Base-by-base conservation (phyloP, 2,329 filamentous ascomycete genomes). In the Diaporthe sp. region DNA sequence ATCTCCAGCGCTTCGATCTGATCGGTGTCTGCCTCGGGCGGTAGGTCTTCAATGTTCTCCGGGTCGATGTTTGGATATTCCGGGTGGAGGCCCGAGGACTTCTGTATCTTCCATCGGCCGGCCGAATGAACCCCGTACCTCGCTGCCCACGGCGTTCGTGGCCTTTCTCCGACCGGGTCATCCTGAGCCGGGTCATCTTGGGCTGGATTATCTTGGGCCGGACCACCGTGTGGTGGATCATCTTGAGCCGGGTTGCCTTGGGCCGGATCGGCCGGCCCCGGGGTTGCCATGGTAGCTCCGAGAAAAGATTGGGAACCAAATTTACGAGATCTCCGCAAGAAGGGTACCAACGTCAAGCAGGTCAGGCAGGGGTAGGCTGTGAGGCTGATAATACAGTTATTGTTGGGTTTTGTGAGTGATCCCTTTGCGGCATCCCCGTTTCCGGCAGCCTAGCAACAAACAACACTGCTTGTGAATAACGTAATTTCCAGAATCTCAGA, bases 401-500 rank as follows among this genome's bases (percentile, higher is more conserved):
- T n/a, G 35, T 4, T 42, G 15, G 13, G 22, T n/a, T 19, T 42
- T 42, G n/a, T 8, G 15, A 7, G 25, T 15, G 10, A 35, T 12
- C 30, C 6, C 30, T 25, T 40, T 4, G 15, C 1, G 28, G 7
- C 22, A n/a, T 60, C 45, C 6, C 38, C 33, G n/a, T 28, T 28
- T 40, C 15, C 33, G 33, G 19, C 12, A 52, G 33, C 33, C 33
- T 25, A 25, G 22, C 45, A 38, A 38, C 3, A 19, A 52, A 35
- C 13, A 50, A 35, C 25, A n/a, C 42, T 3, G 5, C 19, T 17
- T 8, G 8, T 38, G 45, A 30, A 50, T 12, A 12, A 38, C 1
- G 1, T 1, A 38, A n/a, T 35, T 1, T 35, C 7, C 19, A 35
- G 2, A 50, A 1, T 5, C 3, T 13, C 7, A 17, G 2, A 8